Evolutionary conservation across 2,329 filamentous ascomycete species (phyloP).

Genomic region (Talaromyces sp.): DNA sequence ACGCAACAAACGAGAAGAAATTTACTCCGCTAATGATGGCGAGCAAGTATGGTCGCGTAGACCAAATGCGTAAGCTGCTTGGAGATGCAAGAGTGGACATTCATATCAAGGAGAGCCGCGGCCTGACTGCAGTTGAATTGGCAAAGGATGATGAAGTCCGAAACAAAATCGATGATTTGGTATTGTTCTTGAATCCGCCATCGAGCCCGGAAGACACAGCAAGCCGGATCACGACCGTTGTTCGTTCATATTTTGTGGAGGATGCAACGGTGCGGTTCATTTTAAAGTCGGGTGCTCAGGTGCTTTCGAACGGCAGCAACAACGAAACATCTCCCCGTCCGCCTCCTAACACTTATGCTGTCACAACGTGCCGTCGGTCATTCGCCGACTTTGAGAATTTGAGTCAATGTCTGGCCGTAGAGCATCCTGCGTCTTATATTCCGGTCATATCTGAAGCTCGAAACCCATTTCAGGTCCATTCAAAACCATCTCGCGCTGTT

Average conservation of each 20-base stretch:
- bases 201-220: constrained; percentile 55
- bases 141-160: constrained; percentile 97
- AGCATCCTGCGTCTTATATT: constrained; percentile 94
- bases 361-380: constrained; percentile 88
- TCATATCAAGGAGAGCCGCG: constrained; percentile 74
- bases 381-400: constrained; percentile 88
- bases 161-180: constrained; percentile 91
- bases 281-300: constrained; percentile 86
- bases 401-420: constrained; percentile 72
- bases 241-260: constrained; percentile 94
- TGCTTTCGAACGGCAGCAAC: constrained; percentile 20
- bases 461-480: constrained; percentile 88
- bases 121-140: constrained; percentile 88
- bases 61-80: constrained; percentile 85
- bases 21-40: constrained; percentile 97
- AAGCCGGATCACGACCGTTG: constrained; percentile 82
- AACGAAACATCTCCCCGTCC: constrained; percentile 47
- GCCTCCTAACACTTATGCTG: constrained; percentile 66
- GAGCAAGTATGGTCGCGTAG: constrained; percentile 93
- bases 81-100: constrained; percentile 82
- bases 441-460: constrained; percentile 71
- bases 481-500: constrained; percentile 80
- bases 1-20: constrained; percentile 88
- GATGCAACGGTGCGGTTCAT: constrained; percentile 90
- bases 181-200: constrained; percentile 66